Evolutionary conservation across 139 green algal species (phyloP).

Genomic region (Desmodesmus armatus): DNA sequence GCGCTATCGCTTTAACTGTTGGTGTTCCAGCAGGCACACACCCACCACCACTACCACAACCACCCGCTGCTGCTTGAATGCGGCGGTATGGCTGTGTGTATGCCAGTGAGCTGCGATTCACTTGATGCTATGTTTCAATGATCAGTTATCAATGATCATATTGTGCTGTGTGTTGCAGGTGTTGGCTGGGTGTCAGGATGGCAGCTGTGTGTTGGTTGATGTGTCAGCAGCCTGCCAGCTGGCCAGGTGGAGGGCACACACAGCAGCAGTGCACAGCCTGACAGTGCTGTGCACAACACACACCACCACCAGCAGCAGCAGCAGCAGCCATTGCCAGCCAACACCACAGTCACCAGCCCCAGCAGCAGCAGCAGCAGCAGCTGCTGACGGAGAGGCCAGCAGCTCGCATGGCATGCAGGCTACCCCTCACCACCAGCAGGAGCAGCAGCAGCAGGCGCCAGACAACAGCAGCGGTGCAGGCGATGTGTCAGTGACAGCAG

Average conservation of each 20-base stretch:
- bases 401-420: neutral
- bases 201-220: conserved; percentile 15
- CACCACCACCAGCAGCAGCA: conserved; percentile 30
- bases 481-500: neutral
- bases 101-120: neutral
- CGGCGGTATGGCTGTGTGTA: neutral
- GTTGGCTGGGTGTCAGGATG: conserved; percentile 10
- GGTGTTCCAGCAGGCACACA: too few species aligned
- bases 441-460: conserved; percentile 5
- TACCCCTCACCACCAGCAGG: neutral
- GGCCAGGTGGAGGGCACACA: neutral
- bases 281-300: neutral
- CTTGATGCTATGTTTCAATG: too few species aligned
- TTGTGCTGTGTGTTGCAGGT: conserved; percentile 6
- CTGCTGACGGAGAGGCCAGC: neutral
- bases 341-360: neutral
- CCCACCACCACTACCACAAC: too few species aligned
- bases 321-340: neutral
- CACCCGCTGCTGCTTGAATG: neutral
- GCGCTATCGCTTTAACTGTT: too few species aligned
- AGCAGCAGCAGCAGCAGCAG: conserved; percentile 4
- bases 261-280: conserved; percentile 23
- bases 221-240: neutral
- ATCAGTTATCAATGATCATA: too few species aligned
- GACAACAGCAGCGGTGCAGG: neutral